Evolutionary conservation across 345 rosid genomes (phyloP).

Genomic region (Ceriops tagal): DNA sequence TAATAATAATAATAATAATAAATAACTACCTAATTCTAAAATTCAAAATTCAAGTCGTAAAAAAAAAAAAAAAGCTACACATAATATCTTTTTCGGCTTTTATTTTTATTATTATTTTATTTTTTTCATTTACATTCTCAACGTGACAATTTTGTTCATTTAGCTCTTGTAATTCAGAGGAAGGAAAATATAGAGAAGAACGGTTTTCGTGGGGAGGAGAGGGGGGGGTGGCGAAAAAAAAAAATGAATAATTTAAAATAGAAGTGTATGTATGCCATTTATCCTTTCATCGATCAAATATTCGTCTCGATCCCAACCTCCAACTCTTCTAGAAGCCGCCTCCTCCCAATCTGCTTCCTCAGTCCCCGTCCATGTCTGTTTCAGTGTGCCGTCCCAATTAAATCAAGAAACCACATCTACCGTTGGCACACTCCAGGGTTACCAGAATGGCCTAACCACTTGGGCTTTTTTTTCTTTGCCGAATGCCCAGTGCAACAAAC

Average conservation of each 20-base stretch:
- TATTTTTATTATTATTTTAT: neutral
- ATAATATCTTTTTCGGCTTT: constrained; percentile 8
- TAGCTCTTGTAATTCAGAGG: too few species aligned
- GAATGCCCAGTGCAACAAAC: constrained; percentile 33
- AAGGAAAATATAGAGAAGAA: too few species aligned
- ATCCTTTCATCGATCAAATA: constrained; percentile 11
- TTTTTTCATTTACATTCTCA: constrained; percentile 6
- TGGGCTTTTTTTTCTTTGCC: constrained; percentile 26
- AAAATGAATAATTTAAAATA: too few species aligned
- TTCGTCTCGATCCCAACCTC: constrained; percentile 40
- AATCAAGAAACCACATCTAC: constrained; percentile 50
- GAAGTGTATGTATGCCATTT: neutral
- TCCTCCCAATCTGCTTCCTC: constrained; percentile 3
- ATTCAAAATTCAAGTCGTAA: too few species aligned
- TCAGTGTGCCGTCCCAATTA: constrained; percentile 35
- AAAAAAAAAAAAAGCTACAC: neutral
- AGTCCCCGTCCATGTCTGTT: constrained; percentile 35
- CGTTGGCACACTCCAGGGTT: constrained; percentile 25
- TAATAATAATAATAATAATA: too few species aligned
- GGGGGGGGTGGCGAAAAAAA: too few species aligned
- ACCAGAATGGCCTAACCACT: constrained; percentile 31
- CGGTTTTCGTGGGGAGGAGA: too few species aligned
- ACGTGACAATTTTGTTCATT: too few species aligned
- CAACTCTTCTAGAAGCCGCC: constrained; percentile 48
- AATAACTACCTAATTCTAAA: too few species aligned